Base-by-base conservation (phyloP, 805 yeast genomes). In the Zygoascus flipseniorum region DNA sequence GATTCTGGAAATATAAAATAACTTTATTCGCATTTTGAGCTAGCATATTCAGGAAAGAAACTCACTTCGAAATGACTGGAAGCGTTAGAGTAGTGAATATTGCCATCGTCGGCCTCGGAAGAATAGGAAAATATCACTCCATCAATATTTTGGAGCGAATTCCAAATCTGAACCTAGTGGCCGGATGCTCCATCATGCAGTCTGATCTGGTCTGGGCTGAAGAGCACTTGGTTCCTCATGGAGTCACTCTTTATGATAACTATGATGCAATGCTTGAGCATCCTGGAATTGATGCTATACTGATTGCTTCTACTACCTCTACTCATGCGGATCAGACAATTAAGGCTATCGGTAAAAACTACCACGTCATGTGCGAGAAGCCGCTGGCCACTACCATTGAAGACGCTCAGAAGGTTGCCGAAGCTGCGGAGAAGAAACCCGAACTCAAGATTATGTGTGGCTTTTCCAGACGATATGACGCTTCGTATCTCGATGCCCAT, bases 321-420 rank as follows among this genome's bases (percentile, higher is more conserved):
- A 52, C 53, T 19, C 60, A 59, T 48, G 47, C 49, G 14, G 54
- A 56, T 18, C 61, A 58, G 23, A 52, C 54, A 14, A 41, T 52
- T 28, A 31, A 35, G 19, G 61, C 61, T 13, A 50, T 59, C 44
- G 47, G 48, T n/a, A 47, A 44, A 16, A 58, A 57, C 8, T 51
- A 54, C 32, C 60, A 59, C 39, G 60, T 59, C 9, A 50, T 56
- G 23, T 54, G 58, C 47, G 62, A 59, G 48, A 59, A 59, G 52
- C 62, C 60, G 5, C n/a, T 47, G 2, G 50, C 50, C 2, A 35
- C 43, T 51, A 26, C 26, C 44, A 28, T 53, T 50, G 45, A 53
- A 19, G 50, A 53, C 18, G 57, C 59, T 2, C 45, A 53, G 41
- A 37, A 13, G 26, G 61, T 48, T 19, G 57, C 37, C 35, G 53